These are phyloP conservation scores for Melampsora occidentalis DNA, from an alignment of 1,284 basidiomycete species.

Conservation along the genomic window DNA sequence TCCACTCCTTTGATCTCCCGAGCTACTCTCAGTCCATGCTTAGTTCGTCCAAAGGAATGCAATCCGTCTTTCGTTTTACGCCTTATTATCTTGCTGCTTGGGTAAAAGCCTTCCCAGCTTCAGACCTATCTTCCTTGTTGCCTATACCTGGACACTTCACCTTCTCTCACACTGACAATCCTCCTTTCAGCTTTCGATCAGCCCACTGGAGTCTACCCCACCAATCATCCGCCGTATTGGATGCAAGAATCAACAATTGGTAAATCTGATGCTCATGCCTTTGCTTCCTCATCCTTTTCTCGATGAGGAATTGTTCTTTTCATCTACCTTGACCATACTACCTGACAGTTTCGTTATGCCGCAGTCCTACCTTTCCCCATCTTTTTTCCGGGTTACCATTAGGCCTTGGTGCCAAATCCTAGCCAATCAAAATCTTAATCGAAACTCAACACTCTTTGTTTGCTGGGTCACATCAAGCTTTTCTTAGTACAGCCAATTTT, in stretches of 20 bases:
- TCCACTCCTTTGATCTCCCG: conserved; percentile 2
- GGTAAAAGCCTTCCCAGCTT: neutral
- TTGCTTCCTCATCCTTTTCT: neutral
- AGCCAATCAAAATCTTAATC: too few relatives aligned
- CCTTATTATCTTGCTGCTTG: neutral
- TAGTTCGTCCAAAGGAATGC: neutral
- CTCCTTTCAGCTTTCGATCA: neutral
- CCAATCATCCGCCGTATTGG: neutral
- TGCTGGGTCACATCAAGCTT: too few relatives aligned
- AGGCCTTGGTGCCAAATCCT: too few relatives aligned
- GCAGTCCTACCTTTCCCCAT: too few relatives aligned
- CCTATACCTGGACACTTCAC: neutral
- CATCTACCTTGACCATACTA: too few relatives aligned
- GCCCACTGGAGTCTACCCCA: neutral
- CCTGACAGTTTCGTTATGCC: too few relatives aligned
- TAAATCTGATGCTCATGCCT: neutral
- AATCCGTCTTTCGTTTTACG: neutral
- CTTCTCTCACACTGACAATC: neutral
- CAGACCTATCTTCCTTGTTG: neutral
- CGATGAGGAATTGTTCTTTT: neutral
- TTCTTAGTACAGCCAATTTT: too few relatives aligned
- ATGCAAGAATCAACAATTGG: neutral
- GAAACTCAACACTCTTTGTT: too few relatives aligned
- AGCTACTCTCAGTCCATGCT: neutral
- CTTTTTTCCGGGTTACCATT: too few relatives aligned